These are phyloP conservation scores for Lasiosphaeria ovina DNA, from an alignment of 495 filamentous ascomycete genomes.

Conservation along the genomic window DNA sequence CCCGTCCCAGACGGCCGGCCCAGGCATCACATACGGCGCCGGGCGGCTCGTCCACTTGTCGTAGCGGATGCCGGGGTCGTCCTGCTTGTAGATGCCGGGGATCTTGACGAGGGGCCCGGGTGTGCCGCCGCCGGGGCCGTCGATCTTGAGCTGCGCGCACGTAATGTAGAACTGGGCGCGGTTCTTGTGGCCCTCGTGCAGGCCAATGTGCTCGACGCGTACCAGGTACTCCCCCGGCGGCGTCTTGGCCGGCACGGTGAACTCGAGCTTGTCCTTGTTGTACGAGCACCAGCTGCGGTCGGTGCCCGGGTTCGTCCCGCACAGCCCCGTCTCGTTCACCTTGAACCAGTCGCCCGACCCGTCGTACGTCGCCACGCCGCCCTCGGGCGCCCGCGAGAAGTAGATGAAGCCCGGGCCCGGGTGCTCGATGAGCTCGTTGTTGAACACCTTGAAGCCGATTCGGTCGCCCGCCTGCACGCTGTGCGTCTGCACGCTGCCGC, in stretches of 20 bases:
- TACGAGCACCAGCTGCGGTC: conserved; percentile 38
- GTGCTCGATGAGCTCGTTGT: conserved; percentile 48
- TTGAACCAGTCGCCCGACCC: conserved; percentile 54
- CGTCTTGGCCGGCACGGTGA: conserved; percentile 47
- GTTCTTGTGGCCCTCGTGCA: conserved; percentile 43
- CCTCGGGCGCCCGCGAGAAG: conserved; percentile 46
- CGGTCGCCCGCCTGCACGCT: conserved; percentile 46
- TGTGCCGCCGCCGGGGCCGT: conserved; percentile 40
- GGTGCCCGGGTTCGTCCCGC: conserved; percentile 27
- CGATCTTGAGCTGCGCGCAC: conserved; percentile 55
- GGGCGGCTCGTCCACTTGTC: conserved; percentile 36
- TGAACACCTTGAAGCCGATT: conserved; percentile 46
- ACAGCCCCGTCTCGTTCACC: conserved; percentile 42
- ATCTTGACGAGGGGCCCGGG: conserved; percentile 46
- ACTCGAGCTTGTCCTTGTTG: conserved; percentile 42
- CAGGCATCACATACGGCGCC: conserved; percentile 37
- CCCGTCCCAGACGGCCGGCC: conserved; percentile 33
- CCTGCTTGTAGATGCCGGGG: conserved; percentile 50
- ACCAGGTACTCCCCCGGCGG: conserved; percentile 56
- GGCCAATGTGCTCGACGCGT: conserved; percentile 55
- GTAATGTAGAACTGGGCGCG: conserved; percentile 49
- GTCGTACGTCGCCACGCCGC: conserved; percentile 43
- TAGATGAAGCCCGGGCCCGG: conserved; percentile 47
- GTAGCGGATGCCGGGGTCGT: conserved; percentile 46
- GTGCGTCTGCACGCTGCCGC: conserved; percentile 29